Evolutionary conservation across 1,139 yeast species (phyloP).

Genomic region (Magnusiomyces paraingens): DNA sequence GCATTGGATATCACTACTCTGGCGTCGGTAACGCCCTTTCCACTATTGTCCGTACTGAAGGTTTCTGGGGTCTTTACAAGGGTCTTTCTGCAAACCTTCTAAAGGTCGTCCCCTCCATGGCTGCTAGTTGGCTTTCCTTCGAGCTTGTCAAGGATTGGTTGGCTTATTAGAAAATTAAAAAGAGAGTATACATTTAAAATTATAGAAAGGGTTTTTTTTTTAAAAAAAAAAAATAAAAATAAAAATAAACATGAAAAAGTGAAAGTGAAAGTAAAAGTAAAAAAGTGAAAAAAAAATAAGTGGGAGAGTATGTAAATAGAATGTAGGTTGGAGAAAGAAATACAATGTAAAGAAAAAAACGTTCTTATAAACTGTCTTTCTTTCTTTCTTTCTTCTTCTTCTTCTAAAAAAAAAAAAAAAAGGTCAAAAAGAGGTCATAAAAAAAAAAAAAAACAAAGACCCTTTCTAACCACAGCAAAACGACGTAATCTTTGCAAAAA

Average conservation of each 20-base stretch:
- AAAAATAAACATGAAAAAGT: neutral
- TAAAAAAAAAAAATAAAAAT: neutral
- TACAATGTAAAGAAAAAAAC: no score
- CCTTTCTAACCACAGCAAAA: slow-evolving; percentile 29
- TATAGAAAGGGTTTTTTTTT: neutral
- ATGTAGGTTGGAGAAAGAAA: no score
- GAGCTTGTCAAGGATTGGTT: slow-evolving; percentile 51
- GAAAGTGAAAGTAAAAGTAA: neutral
- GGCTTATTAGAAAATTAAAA: slow-evolving; percentile 10
- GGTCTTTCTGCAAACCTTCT: slow-evolving; percentile 85
- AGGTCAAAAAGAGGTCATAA: slow-evolving; percentile 3
- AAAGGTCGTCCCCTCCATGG: slow-evolving; percentile 92
- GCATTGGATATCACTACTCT: slow-evolving; percentile 69
- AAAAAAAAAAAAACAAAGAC: slow-evolving; percentile 1
- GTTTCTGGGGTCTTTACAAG: slow-evolving; percentile 73
- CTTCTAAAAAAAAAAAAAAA: no score
- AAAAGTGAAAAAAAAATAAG: neutral
- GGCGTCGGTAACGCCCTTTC: slow-evolving; percentile 66
- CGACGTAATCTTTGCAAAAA: slow-evolving; percentile 29
- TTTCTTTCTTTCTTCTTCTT: no score
- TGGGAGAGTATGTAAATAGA: neutral
- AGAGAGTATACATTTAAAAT: neutral
- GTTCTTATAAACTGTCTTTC: no score
- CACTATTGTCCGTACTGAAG: slow-evolving; percentile 66
- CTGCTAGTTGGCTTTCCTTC: slow-evolving; percentile 86